Percentiles rank a stretch among this genome's conserved stretches.
phyloP scores from a whole-genome alignment of 148 eudicot species.

The Vaccinium macrocarpon region DNA sequence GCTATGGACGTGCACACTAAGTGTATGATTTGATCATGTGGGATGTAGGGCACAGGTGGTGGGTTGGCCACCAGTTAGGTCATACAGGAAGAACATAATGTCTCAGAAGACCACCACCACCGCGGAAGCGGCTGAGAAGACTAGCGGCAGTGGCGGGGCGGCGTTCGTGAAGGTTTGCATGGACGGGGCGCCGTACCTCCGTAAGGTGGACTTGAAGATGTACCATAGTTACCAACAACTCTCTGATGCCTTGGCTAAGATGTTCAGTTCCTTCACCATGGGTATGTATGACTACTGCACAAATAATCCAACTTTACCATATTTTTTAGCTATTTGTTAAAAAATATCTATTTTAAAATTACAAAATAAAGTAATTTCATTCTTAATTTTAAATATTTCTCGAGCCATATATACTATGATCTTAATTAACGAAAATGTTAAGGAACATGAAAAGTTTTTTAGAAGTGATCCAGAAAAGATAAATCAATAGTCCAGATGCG shows the following conservation, averaged over 20 bases:
- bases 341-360: too few species aligned
- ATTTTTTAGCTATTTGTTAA: too few species aligned
- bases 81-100: conserved; percentile 44
- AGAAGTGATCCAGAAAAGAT: too few species aligned
- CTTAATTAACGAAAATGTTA: too few species aligned
- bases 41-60: conserved; percentile 40
- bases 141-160: conserved; percentile 13
- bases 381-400: too few species aligned
- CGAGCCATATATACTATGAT: too few species aligned
- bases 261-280: conserved; percentile 68
- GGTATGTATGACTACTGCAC: conserved; percentile 27
- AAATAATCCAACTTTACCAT: background rate
- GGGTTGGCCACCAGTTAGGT: conserved; percentile 55
- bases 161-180: conserved; percentile 65
- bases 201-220: conserved; percentile 69
- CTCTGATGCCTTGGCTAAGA: conserved; percentile 62
- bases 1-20: background rate
- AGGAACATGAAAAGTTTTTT: too few species aligned
- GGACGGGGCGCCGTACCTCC: conserved; percentile 70
- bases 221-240: conserved; percentile 56
- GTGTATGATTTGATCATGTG: background rate
- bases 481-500: too few species aligned
- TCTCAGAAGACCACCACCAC: conserved; percentile 27
- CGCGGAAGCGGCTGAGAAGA: conserved; percentile 28
- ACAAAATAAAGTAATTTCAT: too few species aligned